These are phyloP conservation scores for Apiospora arundinis DNA, from an alignment of 2,329 filamentous ascomycete genomes.

Conservation along the genomic window DNA sequence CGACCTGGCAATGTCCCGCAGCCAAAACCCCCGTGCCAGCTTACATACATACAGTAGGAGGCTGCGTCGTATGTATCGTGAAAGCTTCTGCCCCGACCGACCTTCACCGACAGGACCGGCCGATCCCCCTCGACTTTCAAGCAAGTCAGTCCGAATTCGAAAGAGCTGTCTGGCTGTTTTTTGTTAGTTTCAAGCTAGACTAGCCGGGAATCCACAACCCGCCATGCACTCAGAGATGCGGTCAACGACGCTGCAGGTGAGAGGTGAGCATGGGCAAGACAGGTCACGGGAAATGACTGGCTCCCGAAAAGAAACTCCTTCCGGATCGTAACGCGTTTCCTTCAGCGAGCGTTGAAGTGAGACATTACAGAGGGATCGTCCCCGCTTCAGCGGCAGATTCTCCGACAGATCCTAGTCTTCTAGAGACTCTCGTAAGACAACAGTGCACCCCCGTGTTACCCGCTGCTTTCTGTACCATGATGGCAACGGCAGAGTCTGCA, in stretches of 20 bases:
- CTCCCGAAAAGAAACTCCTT: background rate
- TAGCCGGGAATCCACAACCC: background rate
- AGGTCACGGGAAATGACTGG: conserved; percentile 8
- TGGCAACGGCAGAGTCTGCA: background rate
- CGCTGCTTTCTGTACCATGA: background rate
- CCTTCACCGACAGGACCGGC: conserved; percentile 3
- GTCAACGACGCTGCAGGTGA: conserved; percentile 12
- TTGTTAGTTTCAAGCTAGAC: background rate
- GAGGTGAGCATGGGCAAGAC: background rate
- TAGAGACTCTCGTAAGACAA: conserved; percentile 7
- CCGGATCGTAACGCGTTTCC: background rate
- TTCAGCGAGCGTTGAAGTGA: background rate
- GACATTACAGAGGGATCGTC: background rate
- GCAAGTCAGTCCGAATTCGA: background rate
- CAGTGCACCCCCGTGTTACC: background rate
- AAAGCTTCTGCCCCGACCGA: background rate
- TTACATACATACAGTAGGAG: background rate
- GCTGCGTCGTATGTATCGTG: background rate
- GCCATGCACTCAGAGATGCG: conserved; percentile 8
- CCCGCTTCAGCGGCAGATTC: conserved; percentile 10
- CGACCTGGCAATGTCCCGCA: background rate
- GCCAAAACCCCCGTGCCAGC: background rate
- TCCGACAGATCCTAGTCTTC: conserved; percentile 13
- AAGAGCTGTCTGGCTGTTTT: background rate
- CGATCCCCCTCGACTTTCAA: background rate